Evolutionary conservation across 495 filamentous ascomycete genomes (phyloP), one percentile per base, ranked within the genome.

Genomic region (Talaromyces stipitatus): DNA sequence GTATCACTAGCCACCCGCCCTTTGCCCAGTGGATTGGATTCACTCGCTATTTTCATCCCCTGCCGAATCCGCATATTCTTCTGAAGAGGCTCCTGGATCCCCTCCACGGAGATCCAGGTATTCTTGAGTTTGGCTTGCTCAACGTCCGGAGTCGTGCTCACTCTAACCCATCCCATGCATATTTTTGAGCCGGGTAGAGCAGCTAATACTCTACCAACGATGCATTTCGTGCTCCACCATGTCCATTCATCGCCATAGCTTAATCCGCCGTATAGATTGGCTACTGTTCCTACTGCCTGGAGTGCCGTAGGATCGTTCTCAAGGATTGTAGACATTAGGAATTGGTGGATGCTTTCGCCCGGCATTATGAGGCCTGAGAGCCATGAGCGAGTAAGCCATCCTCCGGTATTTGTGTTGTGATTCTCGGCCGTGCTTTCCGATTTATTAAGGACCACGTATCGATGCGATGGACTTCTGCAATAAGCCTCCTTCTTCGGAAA

Each of bases 331-430:
- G 84, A 83, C 67, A 95, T 92, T 29, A 95, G 74, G 50, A 94
- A 82, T 62, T 94, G 88, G 27, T 78, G 79, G 38, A 91, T 75
- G 0, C 75, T 68, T 66, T 91, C 87, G 1, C 90, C 90, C 0
- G 90, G 90, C 26, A 94, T 69, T 36, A 94, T 82, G 23, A 95
- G 74, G 6, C 89, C 90, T 4, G 87, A 88, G 12, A 92, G 72
- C 70, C 87, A 94, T 28, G 83, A 87, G 57, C 87, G 84, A 16
- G 86, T 88, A 16, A 94, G 79, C 90, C 90, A 95, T n/a, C 90
- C 90, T 12, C 30, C 20, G 22, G n/a, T 20, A 33, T 12, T 6
- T 16, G 28, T 24, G 11, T 5, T 2, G 9, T 2, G 9, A 26
- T 54, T 38, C 6, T 54, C 4, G 3, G 77, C 66, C 27, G 57